A percentile compares a stretch with the other conserved stretches of the same genome.
Conservation (phyloP, 441 rosid genomes). For the Pelargonium australe region DNA sequence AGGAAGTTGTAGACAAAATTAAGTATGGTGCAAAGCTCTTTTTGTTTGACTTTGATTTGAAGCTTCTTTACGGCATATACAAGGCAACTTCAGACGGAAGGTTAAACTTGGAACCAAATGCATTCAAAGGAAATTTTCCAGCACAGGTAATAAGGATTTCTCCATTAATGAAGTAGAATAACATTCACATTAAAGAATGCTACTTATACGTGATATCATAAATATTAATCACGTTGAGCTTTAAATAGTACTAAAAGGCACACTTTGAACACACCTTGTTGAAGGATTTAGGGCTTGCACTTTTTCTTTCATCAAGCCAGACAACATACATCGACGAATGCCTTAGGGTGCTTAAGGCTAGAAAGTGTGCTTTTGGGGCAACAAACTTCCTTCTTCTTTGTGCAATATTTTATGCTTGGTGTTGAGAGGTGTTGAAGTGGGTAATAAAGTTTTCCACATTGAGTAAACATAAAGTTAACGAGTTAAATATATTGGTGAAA, state of each 20-base stretch:
- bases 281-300: neutral
- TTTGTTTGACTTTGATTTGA: constrained; percentile 44
- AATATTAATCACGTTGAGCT: constrained; percentile 2
- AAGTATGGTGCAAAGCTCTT: constrained; percentile 46
- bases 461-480: too few species aligned
- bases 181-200: neutral
- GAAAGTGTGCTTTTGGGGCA: too few species aligned
- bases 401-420: too few species aligned
- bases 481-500: too few species aligned
- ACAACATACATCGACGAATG: too few species aligned
- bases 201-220: neutral
- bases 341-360: too few species aligned
- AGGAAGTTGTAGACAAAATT: constrained; percentile 27
- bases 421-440: too few species aligned
- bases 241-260: neutral
- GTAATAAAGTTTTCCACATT: too few species aligned
- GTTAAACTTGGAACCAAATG: constrained; percentile 23
- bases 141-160: constrained; percentile 20
- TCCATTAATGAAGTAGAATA: neutral
- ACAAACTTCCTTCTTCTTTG: too few species aligned
- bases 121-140: constrained; percentile 20
- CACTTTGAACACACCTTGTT: neutral
- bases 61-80: constrained; percentile 43
- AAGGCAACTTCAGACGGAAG: constrained; percentile 39
- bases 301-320: too few species aligned